phyloP scores from a whole-genome alignment of 2,329 filamentous ascomycete genomes.

The Leptographium flavum region DNA sequence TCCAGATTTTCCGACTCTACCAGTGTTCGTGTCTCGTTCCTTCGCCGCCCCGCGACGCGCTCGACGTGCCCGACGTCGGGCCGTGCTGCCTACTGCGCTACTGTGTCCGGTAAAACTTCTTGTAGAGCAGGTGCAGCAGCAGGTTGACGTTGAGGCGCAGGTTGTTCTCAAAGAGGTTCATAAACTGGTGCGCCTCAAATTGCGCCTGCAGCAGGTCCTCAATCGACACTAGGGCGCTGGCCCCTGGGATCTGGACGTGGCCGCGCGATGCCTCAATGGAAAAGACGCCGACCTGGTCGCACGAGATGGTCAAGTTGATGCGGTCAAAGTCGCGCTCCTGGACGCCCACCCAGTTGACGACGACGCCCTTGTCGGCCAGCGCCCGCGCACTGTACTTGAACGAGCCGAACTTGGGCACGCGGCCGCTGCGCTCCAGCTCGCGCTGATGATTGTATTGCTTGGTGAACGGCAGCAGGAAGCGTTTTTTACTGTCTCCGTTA shows the following conservation, averaged over 20 bases:
- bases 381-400: constrained; percentile 92
- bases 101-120: constrained; percentile 85
- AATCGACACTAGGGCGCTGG: constrained; percentile 74
- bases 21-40: constrained; percentile 1
- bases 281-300: constrained; percentile 89
- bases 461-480: constrained; percentile 89
- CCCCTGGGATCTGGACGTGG: constrained; percentile 90
- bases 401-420: constrained; percentile 91
- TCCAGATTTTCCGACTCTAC: background rate
- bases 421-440: constrained; percentile 81
- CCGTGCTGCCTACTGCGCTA: constrained; percentile 15
- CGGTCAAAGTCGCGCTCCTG: constrained; percentile 74
- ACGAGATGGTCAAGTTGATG: constrained; percentile 86
- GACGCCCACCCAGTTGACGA: constrained; percentile 83
- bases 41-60: background rate
- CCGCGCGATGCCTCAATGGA: constrained; percentile 81
- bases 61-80: too few species aligned
- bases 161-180: constrained; percentile 78
- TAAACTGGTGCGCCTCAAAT: constrained; percentile 92
- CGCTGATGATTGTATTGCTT: constrained; percentile 98
- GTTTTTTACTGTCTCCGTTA: constrained; percentile 51
- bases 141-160: constrained; percentile 92
- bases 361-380: constrained; percentile 82
- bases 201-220: constrained; percentile 93
- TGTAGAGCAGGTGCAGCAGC: constrained; percentile 91